A percentile compares a stretch with the other conserved stretches of the same genome.
These are phyloP conservation scores for Mycena venus DNA, from an alignment of 768 basidiomycete genomes.

Conservation along the genomic window DNA sequence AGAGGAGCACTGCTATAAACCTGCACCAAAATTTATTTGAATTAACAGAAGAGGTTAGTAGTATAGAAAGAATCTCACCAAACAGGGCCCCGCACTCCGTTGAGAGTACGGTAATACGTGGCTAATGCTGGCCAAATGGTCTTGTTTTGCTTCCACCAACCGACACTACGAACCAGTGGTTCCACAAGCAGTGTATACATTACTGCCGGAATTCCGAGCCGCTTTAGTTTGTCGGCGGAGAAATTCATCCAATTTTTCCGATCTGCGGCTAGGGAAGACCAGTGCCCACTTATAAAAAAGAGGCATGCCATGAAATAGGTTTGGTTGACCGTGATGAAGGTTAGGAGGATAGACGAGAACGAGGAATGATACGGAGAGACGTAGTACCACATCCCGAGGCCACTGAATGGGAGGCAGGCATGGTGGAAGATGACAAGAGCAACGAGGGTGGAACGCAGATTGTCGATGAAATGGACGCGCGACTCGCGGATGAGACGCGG, in stretches of 20 bases:
- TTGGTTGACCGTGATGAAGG: slow-evolving; percentile 26
- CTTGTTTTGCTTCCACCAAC: not conserved
- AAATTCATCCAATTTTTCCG: slow-evolving; percentile 13
- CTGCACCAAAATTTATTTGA: not conserved
- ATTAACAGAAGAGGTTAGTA: not conserved
- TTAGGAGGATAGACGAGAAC: not conserved
- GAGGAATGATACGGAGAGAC: slow-evolving; percentile 16
- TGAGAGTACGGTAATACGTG: slow-evolving; percentile 1
- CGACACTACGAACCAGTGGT: slow-evolving; percentile 5
- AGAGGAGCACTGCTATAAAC: slow-evolving; percentile 25
- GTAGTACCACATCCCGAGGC: slow-evolving; percentile 23
- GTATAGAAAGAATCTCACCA: slow-evolving; percentile 16
- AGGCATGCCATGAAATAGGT: slow-evolving; percentile 31
- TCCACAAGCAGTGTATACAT: slow-evolving; percentile 17
- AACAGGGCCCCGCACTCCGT: slow-evolving; percentile 22
- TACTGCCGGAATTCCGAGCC: slow-evolving; percentile 28
- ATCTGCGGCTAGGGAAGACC: slow-evolving; percentile 12
- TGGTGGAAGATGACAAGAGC: slow-evolving; percentile 32
- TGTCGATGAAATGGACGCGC: slow-evolving; percentile 31
- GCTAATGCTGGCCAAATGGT: slow-evolving; percentile 16
- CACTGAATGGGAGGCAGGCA: slow-evolving; percentile 21
- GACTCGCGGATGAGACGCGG: slow-evolving; percentile 23
- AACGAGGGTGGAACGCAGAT: slow-evolving; percentile 26
- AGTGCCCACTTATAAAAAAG: slow-evolving; percentile 29
- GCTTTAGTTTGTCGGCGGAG: slow-evolving; percentile 24